A percentile compares a stretch with the other conserved stretches of the same genome.
phyloP scores from a whole-genome alignment of 768 basidiomycete genomes.

The Grammothele lineata region DNA sequence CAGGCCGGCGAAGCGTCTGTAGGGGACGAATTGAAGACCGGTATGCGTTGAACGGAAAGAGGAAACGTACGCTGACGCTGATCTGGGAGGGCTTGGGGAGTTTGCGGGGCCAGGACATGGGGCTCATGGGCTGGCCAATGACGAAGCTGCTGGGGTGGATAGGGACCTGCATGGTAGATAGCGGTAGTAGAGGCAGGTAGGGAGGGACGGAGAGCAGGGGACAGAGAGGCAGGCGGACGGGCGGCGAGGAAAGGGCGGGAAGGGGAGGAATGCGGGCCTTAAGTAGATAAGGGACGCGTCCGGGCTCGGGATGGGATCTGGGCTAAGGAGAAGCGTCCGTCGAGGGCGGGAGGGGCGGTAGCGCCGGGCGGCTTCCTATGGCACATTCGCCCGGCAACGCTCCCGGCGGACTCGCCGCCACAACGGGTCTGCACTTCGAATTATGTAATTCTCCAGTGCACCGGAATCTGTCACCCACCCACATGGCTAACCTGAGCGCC shows the following conservation, averaged over 20 bases:
- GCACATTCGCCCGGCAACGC: slow-evolving; percentile 2
- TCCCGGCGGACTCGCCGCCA: slow-evolving; percentile 14
- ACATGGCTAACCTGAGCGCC: background rate
- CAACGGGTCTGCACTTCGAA: slow-evolving; percentile 10
- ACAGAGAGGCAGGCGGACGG: too few relatives aligned
- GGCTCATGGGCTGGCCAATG: slow-evolving; percentile 13
- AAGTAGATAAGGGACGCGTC: slow-evolving; percentile 9
- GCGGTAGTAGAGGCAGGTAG: too few relatives aligned
- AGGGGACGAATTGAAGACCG: background rate
- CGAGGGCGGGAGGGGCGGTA: slow-evolving; percentile 9
- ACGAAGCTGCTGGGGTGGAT: slow-evolving; percentile 16
- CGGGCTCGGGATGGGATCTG: too few relatives aligned
- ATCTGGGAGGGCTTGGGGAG: slow-evolving; percentile 10
- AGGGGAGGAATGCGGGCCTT: background rate
- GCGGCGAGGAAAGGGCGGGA: background rate
- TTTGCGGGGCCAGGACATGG: slow-evolving; percentile 17
- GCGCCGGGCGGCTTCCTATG: slow-evolving; percentile 7
- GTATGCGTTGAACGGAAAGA: too few relatives aligned
- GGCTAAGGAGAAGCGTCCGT: slow-evolving; percentile 9
- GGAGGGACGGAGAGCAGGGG: too few relatives aligned
- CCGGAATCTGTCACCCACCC: slow-evolving; percentile 8
- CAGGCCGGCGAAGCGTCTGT: slow-evolving; percentile 13
- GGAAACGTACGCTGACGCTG: slow-evolving; percentile 9
- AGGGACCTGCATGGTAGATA: slow-evolving; percentile 13
- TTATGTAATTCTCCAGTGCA: slow-evolving; percentile 15